Percentiles rank a stretch among this genome's conserved stretches.
phyloP scores from a whole-genome alignment of 768 basidiomycete species.

The Boletus huronensis region DNA sequence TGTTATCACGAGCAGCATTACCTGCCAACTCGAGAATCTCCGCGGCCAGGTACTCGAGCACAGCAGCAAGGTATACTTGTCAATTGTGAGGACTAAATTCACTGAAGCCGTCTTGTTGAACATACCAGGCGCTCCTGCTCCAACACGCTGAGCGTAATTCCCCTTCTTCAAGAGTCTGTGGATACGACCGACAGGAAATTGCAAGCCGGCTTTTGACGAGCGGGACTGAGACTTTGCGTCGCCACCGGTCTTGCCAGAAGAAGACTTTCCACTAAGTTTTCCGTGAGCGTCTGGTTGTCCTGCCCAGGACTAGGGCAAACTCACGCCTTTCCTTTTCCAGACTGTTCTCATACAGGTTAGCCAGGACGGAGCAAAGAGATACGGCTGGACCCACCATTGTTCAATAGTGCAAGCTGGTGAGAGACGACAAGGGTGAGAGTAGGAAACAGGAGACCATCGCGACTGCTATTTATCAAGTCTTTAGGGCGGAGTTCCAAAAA shows the following conservation, averaged over 20 bases:
- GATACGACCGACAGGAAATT: conserved; percentile 82
- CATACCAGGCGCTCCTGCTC: conserved; percentile 64
- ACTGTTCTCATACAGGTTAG: conserved; percentile 31
- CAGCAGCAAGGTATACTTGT: conserved; percentile 77
- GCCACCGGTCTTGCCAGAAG: conserved; percentile 45
- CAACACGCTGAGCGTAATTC: conserved; percentile 70
- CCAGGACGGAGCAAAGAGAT: not conserved
- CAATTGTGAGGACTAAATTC: not conserved
- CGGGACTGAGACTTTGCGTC: conserved; percentile 62
- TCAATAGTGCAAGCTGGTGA: conserved; percentile 6
- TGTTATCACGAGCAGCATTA: conserved; percentile 73
- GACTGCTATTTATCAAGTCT: conserved; percentile 31
- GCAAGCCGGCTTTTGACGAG: conserved; percentile 60
- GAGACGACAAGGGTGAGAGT: conserved; percentile 18
- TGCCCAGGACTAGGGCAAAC: conserved; percentile 15
- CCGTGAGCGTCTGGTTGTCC: not conserved
- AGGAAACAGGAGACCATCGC: conserved; percentile 18
- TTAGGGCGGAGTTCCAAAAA: conserved; percentile 31
- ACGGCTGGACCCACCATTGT: conserved; percentile 32
- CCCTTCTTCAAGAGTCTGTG: conserved; percentile 73
- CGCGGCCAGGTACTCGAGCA: conserved; percentile 83
- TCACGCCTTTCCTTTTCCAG: conserved; percentile 56
- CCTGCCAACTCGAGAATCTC: conserved; percentile 87
- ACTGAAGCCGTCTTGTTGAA: not conserved
- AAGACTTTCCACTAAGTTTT: conserved; percentile 42